Evolutionary conservation across 2,329 filamentous ascomycete species (phyloP).

Genomic region (Orbilia brochopaga): DNA sequence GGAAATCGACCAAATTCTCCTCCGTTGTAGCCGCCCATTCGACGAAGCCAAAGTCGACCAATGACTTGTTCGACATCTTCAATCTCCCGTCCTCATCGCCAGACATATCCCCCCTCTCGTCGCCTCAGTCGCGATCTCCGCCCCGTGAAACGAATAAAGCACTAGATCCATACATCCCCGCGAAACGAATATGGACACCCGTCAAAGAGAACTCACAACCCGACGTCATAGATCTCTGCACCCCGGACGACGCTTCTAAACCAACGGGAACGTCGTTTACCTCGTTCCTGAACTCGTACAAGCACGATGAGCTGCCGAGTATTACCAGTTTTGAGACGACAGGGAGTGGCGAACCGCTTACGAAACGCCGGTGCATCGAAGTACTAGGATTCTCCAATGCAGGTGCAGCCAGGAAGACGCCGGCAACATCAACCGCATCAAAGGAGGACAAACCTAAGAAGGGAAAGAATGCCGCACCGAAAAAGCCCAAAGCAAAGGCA

Average conservation of each 20-base stretch:
- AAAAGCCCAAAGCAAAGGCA: slow-evolving; percentile 15
- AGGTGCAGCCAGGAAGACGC: background rate
- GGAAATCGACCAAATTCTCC: slow-evolving; percentile 24
- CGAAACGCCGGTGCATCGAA: slow-evolving; percentile 24
- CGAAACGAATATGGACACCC: slow-evolving; percentile 40
- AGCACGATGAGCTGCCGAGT: slow-evolving; percentile 10
- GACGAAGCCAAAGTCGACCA: background rate
- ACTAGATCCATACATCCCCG: slow-evolving; percentile 26
- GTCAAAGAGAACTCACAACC: slow-evolving; percentile 35
- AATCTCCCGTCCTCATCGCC: slow-evolving; percentile 31
- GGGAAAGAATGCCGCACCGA: too few species aligned
- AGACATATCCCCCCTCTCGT: slow-evolving; percentile 3
- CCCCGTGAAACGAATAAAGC: slow-evolving; percentile 30
- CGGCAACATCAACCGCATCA: background rate
- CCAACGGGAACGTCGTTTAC: slow-evolving; percentile 12
- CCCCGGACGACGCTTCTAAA: slow-evolving; percentile 27
- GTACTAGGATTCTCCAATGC: slow-evolving; percentile 14
- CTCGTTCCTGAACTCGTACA: slow-evolving; percentile 20
- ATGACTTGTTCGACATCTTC: slow-evolving; percentile 32
- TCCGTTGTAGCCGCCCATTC: background rate
- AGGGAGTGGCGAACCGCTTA: slow-evolving; percentile 12
- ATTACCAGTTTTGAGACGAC: too few species aligned
- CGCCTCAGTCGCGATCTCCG: background rate
- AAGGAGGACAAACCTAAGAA: slow-evolving; percentile 4
- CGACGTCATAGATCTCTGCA: slow-evolving; percentile 41